A percentile compares a stretch with the other conserved stretches of the same genome.
These are phyloP conservation scores for Piloderma croceum DNA, from an alignment of 768 basidiomycete species.

Conservation along the genomic window DNA sequence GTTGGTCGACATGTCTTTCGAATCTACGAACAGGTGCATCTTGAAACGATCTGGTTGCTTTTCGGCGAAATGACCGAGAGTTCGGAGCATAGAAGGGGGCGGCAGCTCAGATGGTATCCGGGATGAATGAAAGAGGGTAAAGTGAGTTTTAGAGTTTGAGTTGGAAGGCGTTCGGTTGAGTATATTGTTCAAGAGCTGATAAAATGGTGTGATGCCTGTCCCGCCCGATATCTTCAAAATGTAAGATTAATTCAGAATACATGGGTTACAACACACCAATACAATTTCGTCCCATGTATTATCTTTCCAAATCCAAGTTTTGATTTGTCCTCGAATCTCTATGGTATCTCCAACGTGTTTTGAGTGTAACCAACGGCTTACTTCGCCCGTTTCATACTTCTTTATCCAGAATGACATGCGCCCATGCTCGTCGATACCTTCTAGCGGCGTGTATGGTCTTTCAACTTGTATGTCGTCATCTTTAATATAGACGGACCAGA, in stretches of 20 bases:
- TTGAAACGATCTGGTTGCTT: slow-evolving; percentile 51
- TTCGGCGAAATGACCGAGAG: slow-evolving; percentile 43
- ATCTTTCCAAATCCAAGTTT: slow-evolving; percentile 51
- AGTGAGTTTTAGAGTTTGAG: slow-evolving; percentile 39
- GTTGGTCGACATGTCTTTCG: slow-evolving; percentile 11
- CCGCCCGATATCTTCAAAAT: slow-evolving; percentile 71
- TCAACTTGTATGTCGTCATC: slow-evolving; percentile 89
- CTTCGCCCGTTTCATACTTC: slow-evolving; percentile 71
- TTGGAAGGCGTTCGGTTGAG: slow-evolving; percentile 30
- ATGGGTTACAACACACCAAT: slow-evolving; percentile 44
- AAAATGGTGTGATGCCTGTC: slow-evolving; percentile 83
- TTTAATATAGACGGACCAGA: slow-evolving; percentile 79
- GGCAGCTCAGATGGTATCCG: slow-evolving; percentile 58
- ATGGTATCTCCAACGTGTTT: slow-evolving; percentile 60
- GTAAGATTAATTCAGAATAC: background rate
- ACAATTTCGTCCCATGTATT: slow-evolving; percentile 71
- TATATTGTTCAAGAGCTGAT: slow-evolving; percentile 60
- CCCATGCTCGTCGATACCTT: slow-evolving; percentile 62
- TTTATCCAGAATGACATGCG: slow-evolving; percentile 78
- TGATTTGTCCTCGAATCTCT: slow-evolving; percentile 72
- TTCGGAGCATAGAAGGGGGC: slow-evolving; percentile 53
- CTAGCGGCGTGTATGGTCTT: slow-evolving; percentile 76
- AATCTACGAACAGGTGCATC: slow-evolving; percentile 61
- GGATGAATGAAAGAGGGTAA: slow-evolving; percentile 72
- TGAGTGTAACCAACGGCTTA: slow-evolving; percentile 76